These are phyloP conservation scores for Pyricularia sp. DNA, from an alignment of 2,329 filamentous ascomycete genomes.

Conservation along the genomic window DNA sequence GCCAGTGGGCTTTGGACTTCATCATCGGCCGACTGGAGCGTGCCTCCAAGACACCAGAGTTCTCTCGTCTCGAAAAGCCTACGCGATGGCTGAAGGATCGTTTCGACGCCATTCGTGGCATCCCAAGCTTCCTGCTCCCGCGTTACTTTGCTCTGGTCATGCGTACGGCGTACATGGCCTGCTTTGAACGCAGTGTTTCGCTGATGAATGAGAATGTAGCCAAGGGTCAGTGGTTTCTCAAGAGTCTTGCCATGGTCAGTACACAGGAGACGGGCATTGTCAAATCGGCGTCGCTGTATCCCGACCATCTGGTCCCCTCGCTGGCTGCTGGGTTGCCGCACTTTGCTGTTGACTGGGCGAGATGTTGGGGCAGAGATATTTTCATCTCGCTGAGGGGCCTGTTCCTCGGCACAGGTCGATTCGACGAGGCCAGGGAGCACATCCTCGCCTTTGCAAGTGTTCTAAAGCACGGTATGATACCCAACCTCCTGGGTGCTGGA, in stretches of 20 bases:
- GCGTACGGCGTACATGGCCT: constrained; percentile 78
- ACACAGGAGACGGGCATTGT: constrained; percentile 84
- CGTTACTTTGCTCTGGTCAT: constrained; percentile 89
- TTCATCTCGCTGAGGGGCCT: constrained; percentile 92
- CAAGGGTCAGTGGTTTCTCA: constrained; percentile 79
- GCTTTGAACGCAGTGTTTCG: constrained; percentile 66
- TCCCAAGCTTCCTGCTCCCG: constrained; percentile 84
- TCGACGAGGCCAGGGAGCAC: constrained; percentile 82
- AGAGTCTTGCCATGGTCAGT: constrained; percentile 83
- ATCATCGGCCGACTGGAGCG: constrained; percentile 69
- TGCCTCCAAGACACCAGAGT: constrained; percentile 53
- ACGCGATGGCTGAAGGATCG: constrained; percentile 74
- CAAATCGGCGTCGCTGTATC: constrained; percentile 85
- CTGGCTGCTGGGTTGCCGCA: constrained; percentile 90
- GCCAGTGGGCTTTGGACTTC: constrained; percentile 89
- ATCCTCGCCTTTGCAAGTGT: constrained; percentile 93
- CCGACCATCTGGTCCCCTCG: constrained; percentile 72
- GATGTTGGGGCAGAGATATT: constrained; percentile 95
- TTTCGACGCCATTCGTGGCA: constrained; percentile 73
- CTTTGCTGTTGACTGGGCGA: constrained; percentile 87
- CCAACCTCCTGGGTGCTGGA: constrained; percentile 82
- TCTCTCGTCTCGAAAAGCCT: constrained; percentile 53
- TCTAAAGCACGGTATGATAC: constrained; percentile 96
- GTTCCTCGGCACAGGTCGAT: constrained; percentile 84
- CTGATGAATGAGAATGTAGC: constrained; percentile 71